phyloP scores from a whole-genome alignment of 495 filamentous ascomycete genomes.

The Neurospora africana region DNA sequence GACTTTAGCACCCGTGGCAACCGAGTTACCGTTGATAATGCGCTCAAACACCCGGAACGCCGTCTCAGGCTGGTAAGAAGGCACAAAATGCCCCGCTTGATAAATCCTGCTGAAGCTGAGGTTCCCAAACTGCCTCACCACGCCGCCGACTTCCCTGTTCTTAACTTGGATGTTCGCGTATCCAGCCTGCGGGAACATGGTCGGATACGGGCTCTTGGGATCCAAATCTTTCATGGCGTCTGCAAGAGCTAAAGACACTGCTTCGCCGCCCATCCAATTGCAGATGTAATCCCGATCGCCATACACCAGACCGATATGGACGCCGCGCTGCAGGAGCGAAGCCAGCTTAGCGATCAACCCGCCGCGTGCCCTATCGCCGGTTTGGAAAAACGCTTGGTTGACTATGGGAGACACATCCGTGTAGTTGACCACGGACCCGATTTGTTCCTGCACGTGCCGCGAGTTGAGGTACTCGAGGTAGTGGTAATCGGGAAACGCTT shows the following conservation, averaged over 20 bases:
- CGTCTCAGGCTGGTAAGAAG: slow-evolving; percentile 59
- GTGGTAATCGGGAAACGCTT: slow-evolving; percentile 54
- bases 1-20: slow-evolving; percentile 47
- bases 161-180: slow-evolving; percentile 46
- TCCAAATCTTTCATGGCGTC: slow-evolving; percentile 7
- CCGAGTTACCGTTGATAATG: slow-evolving; percentile 46
- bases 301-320: slow-evolving; percentile 61
- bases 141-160: slow-evolving; percentile 45
- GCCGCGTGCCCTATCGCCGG: slow-evolving; percentile 42
- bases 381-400: slow-evolving; percentile 39
- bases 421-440: slow-evolving; percentile 59
- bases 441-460: slow-evolving; percentile 47
- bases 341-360: slow-evolving; percentile 39
- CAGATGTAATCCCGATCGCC: slow-evolving; percentile 56
- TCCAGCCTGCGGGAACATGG: slow-evolving; percentile 34
- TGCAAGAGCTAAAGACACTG: slow-evolving; percentile 46
- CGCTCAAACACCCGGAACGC: slow-evolving; percentile 56
- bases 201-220: slow-evolving; percentile 9
- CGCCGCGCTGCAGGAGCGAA: slow-evolving; percentile 40
- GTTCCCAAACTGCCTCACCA: slow-evolving; percentile 56
- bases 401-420: slow-evolving; percentile 44
- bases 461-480: slow-evolving; percentile 57
- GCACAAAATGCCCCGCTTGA: slow-evolving; percentile 60
- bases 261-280: slow-evolving; percentile 58
- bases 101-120: slow-evolving; percentile 62